Evolutionary conservation across 345 rosid species (phyloP).

Genomic region (Eucalyptus globulus): DNA sequence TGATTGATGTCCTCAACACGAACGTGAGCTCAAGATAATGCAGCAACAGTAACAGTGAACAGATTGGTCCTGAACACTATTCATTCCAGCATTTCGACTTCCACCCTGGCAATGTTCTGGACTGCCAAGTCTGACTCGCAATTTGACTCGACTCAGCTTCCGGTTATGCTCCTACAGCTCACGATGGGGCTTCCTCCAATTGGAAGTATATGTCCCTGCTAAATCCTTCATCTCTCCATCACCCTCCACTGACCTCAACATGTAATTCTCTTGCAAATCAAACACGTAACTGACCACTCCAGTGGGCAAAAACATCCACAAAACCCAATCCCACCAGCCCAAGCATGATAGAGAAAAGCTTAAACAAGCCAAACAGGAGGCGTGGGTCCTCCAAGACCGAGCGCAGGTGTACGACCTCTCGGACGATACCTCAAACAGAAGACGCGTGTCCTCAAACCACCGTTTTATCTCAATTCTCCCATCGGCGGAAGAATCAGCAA

Average conservation of each 20-base stretch:
- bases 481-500: neutral
- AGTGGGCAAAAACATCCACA: constrained; percentile 50
- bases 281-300: constrained; percentile 77
- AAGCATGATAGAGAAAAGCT: constrained; percentile 70
- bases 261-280: constrained; percentile 73
- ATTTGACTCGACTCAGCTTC: neutral
- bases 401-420: neutral
- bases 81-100: neutral
- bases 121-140: neutral
- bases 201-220: constrained; percentile 35
- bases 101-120: neutral
- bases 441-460: neutral
- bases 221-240: constrained; percentile 11
- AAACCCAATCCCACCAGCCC: constrained; percentile 79
- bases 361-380: neutral
- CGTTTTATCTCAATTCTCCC: neutral
- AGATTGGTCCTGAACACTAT: neutral
- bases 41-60: neutral
- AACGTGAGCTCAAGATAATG: neutral
- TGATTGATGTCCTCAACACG: neutral
- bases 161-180: neutral
- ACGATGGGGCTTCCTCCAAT: constrained; percentile 11
- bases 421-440: neutral
- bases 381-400: neutral
- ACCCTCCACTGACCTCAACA: constrained; percentile 45